Percentiles rank a stretch among this genome's conserved stretches.
phyloP scores from a whole-genome alignment of 768 basidiomycete species.

The Suillus alpinus region DNA sequence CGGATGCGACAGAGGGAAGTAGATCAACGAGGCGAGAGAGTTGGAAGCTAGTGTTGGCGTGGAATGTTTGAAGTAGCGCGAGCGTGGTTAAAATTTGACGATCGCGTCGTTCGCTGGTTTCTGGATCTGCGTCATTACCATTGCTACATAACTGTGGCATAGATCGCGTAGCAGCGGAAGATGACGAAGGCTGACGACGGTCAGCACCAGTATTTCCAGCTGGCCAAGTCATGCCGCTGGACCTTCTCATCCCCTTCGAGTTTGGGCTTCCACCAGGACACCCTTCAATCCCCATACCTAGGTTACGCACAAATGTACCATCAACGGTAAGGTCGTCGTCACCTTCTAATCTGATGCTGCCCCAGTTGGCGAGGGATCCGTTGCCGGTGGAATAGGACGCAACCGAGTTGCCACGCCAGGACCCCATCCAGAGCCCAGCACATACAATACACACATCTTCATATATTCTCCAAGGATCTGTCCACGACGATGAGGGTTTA shows the following conservation, averaged over 20 bases:
- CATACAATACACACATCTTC: slow-evolving; percentile 84
- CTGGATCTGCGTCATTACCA: slow-evolving; percentile 11
- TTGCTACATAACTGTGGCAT: slow-evolving; percentile 28
- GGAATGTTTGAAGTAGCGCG: slow-evolving; percentile 65
- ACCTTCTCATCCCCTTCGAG: slow-evolving; percentile 38
- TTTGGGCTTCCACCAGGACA: slow-evolving; percentile 38
- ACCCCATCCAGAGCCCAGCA: slow-evolving; percentile 78
- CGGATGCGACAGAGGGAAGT: slow-evolving; percentile 14
- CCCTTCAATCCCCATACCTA: slow-evolving; percentile 75
- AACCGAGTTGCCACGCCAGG: slow-evolving; percentile 50
- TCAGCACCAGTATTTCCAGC: slow-evolving; percentile 32
- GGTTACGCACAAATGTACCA: slow-evolving; percentile 46
- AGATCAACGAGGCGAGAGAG: slow-evolving; percentile 41
- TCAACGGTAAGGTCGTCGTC: slow-evolving; percentile 56
- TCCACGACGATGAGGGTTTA: slow-evolving; percentile 52
- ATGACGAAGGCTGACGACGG: slow-evolving; percentile 32
- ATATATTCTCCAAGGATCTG: slow-evolving; percentile 78
- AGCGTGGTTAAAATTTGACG: slow-evolving; percentile 46
- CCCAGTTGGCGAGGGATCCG: slow-evolving; percentile 50
- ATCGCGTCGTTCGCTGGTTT: slow-evolving; percentile 27
- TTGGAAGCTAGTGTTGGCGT: slow-evolving; percentile 60
- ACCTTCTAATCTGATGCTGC: slow-evolving; percentile 58
- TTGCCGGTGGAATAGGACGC: slow-evolving; percentile 48
- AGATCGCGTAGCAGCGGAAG: slow-evolving; percentile 19
- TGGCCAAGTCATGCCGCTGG: slow-evolving; percentile 52